These are phyloP conservation scores for Apophysomyces ossiformis DNA, from an alignment of 371 early-diverging fungal species.

Conservation along the genomic window DNA sequence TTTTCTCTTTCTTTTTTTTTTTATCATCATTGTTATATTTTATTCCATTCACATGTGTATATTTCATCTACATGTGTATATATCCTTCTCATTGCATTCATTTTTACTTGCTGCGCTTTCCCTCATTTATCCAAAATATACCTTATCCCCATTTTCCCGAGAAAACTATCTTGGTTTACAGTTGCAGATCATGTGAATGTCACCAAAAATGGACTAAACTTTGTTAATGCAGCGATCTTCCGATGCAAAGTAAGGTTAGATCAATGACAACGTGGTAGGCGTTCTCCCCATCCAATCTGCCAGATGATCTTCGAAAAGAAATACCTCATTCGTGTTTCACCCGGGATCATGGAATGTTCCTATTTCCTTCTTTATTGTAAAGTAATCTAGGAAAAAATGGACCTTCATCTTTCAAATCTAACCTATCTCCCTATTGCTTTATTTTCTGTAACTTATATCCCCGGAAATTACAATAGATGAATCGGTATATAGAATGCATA, in stretches of 20 bases:
- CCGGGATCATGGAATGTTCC: slow-evolving; percentile 4
- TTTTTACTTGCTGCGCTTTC: slow-evolving; percentile 11
- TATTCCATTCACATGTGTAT: slow-evolving; percentile 17
- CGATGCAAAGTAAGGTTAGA: slow-evolving; percentile 11
- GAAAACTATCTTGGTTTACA: not conserved
- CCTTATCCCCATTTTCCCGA: not conserved
- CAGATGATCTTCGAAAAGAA: slow-evolving; percentile 12
- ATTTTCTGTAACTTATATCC: no score
- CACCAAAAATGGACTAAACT: slow-evolving; percentile 7
- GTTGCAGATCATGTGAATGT: slow-evolving; percentile 2
- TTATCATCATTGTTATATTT: slow-evolving; percentile 8
- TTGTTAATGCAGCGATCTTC: slow-evolving; percentile 8
- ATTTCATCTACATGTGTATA: slow-evolving; percentile 21
- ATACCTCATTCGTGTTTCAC: slow-evolving; percentile 10
- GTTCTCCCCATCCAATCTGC: not conserved
- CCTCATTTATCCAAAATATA: slow-evolving; percentile 10
- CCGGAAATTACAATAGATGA: no score
- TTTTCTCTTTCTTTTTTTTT: slow-evolving; percentile 8
- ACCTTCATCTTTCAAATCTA: slow-evolving; percentile 5
- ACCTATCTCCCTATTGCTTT: not conserved
- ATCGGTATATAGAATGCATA: no score
- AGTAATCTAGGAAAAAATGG: not conserved
- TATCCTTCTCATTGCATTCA: slow-evolving; percentile 17
- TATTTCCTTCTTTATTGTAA: not conserved
- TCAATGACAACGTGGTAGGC: not conserved